Evolutionary conservation across 2,329 filamentous ascomycete genomes (phyloP).

Genomic region (Paraconiothyrium sp.): DNA sequence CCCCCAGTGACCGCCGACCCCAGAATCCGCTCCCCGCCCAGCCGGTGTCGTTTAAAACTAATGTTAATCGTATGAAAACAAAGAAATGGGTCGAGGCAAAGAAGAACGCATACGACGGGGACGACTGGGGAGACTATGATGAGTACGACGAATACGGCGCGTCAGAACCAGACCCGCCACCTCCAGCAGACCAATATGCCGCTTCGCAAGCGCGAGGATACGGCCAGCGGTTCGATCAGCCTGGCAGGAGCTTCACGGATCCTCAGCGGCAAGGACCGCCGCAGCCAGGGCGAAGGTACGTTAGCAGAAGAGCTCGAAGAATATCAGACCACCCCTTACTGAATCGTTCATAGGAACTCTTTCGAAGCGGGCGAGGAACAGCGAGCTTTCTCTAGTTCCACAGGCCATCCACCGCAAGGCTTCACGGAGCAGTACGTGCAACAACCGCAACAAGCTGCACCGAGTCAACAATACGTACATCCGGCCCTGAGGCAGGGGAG

Average conservation of each 20-base stretch:
- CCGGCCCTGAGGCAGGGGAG: constrained; percentile 33
- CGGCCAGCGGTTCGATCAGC: constrained; percentile 39
- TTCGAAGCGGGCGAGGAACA: constrained; percentile 65
- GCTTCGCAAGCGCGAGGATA: constrained; percentile 56
- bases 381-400: constrained; percentile 57
- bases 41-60: constrained; percentile 76
- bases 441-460: constrained; percentile 24
- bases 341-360: constrained; percentile 51
- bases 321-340: neutral
- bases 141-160: constrained; percentile 66
- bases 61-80: constrained; percentile 88
- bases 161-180: constrained; percentile 54
- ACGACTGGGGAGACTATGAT: constrained; percentile 83
- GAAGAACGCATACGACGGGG: constrained; percentile 85
- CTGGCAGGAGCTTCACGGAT: constrained; percentile 53
- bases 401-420: constrained; percentile 33
- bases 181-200: constrained; percentile 43
- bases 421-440: constrained; percentile 17
- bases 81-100: constrained; percentile 96
- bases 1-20: constrained; percentile 36
- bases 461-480: constrained; percentile 21
- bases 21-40: constrained; percentile 46
- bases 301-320: neutral
- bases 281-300: constrained; percentile 36
- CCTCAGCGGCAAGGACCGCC: constrained; percentile 45